These are phyloP conservation scores for Naganishia onofrii DNA, from an alignment of 768 basidiomycete genomes.

Conservation along the genomic window DNA sequence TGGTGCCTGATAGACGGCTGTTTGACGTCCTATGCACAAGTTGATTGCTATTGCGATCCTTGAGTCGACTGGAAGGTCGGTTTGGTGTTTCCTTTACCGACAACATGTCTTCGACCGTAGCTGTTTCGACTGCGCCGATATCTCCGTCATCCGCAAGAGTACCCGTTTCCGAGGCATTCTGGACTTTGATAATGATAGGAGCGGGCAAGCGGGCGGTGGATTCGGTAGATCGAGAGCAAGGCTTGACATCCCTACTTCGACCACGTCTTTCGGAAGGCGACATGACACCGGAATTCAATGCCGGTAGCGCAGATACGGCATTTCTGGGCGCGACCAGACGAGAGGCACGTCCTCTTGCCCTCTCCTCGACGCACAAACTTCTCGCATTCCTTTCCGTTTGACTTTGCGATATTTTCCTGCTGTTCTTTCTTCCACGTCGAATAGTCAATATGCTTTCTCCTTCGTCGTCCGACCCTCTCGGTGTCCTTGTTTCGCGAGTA, in stretches of 20 bases:
- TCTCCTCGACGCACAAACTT: conserved; percentile 17
- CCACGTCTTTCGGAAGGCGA: conserved; percentile 16
- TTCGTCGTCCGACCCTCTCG: conserved; percentile 17
- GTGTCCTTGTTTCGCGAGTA: conserved; percentile 2
- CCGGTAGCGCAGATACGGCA: background rate
- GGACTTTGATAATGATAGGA: background rate
- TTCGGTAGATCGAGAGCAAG: conserved; percentile 5
- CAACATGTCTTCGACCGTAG: conserved; percentile 10
- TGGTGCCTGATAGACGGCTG: background rate
- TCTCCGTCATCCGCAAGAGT: background rate
- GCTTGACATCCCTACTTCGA: conserved; percentile 13
- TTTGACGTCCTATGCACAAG: background rate
- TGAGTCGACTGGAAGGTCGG: background rate
- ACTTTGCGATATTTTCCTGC: background rate
- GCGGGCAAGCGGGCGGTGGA: background rate
- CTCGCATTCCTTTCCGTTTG: background rate
- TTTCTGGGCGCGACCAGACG: background rate
- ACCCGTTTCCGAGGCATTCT: background rate
- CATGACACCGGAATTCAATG: background rate
- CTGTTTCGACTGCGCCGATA: background rate
- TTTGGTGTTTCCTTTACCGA: background rate
- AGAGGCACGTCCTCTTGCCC: background rate
- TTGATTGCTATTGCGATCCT: background rate
- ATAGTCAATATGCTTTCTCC: conserved; percentile 1
- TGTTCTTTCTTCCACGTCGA: too few relatives aligned